A percentile compares a stretch with the other conserved stretches of the same genome.
These are phyloP conservation scores for Podaxis pistillaris DNA, from an alignment of 768 basidiomycete genomes.

Conservation along the genomic window DNA sequence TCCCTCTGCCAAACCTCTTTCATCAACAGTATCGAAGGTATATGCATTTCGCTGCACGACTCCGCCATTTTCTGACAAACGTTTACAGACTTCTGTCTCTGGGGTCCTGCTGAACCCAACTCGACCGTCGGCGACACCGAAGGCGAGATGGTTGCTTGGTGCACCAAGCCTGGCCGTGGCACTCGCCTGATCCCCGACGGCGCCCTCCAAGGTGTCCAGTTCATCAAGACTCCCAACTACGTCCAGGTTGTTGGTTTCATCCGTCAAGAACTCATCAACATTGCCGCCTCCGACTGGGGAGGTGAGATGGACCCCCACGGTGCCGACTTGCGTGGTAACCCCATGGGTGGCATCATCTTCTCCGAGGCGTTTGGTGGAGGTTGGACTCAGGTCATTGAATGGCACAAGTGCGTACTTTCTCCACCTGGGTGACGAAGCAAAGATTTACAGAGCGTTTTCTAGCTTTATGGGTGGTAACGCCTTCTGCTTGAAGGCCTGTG, in stretches of 20 bases:
- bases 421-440: not conserved
- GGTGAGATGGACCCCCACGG: conserved; percentile 59
- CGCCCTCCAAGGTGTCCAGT: conserved; percentile 64
- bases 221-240: conserved; percentile 61
- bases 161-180: conserved; percentile 67
- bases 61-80: not conserved
- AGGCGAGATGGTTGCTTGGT: conserved; percentile 76
- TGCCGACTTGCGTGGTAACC: conserved; percentile 70
- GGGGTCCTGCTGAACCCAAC: conserved; percentile 54
- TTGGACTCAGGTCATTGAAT: conserved; percentile 60
- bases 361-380: conserved; percentile 50
- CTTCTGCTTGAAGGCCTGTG: conserved; percentile 22
- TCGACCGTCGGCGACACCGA: conserved; percentile 67
- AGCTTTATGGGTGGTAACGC: conserved; percentile 16
- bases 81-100: conserved; percentile 61
- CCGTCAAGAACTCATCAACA: conserved; percentile 54
- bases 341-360: conserved; percentile 70
- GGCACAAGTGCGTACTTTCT: conserved; percentile 55
- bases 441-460: conserved; percentile 6
- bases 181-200: conserved; percentile 70
- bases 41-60: conserved; percentile 9
- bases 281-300: conserved; percentile 56
- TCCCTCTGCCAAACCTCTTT: conserved; percentile 65
- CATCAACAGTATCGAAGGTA: conserved; percentile 48
- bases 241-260: conserved; percentile 62